Base-by-base conservation (phyloP, 345 rosid species). In the Aegle marmelos region DNA sequence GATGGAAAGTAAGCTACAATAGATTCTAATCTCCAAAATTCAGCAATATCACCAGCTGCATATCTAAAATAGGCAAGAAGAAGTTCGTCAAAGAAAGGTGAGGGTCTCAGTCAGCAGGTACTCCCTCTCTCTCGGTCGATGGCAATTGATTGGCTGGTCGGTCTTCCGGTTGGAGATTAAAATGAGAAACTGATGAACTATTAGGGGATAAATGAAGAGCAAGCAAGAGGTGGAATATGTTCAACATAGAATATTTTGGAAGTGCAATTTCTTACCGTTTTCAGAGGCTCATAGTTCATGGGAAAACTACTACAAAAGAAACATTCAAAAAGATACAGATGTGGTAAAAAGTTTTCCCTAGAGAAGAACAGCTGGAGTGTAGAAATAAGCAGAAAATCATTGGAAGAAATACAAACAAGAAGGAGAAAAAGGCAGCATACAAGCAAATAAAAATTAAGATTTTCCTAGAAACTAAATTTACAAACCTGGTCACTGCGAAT, bases 401-500 rank as follows among this genome's bases (percentile, higher is more conserved):
- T 68, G 17, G 72, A 73, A 24, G 16, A 73, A 36, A 50, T 9
- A 13, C 10, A n/a, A 33, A 7, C 31, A 22, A 53, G 36, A 1
- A 50, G 39, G 34, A 50, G 2, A 41, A 17, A 11, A 48, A 68
- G 56, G 61, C 19, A 30, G 27, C 31, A 48, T 11, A 30, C n/a
- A 63, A 63, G 70, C 0, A n/a, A 48, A 63, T 30, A 17, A 9
- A 30, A 45, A 54, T 31, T 53, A 30, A 22, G n/a, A 74, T 60
- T 21, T 22, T 48, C 16, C 54, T 45, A 22, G 27, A 25, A 57
- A 72, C 31, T 59, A 64, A 70, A 68, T 37, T 76, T 53, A 70
- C 34, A 41, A 57, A 94, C 98, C 89, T 88, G 87, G 56, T 88
- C 90, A 27, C 98, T 91, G 54, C 85, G 92, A 75, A 94, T 86